Base-by-base conservation (phyloP, 129 eudicot genomes). In the Kitagawia praeruptora region DNA sequence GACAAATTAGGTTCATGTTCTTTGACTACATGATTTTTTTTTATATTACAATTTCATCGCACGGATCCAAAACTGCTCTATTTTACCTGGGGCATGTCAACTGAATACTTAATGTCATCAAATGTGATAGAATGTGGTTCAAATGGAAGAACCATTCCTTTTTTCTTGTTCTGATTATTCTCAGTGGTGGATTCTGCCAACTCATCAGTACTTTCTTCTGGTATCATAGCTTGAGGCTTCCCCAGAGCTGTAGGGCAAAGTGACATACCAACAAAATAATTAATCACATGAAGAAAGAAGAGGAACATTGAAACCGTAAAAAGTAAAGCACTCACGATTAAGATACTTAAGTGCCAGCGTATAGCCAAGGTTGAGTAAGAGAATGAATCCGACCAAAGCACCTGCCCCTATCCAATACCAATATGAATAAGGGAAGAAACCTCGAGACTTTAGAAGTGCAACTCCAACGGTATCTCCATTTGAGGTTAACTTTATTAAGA, bases 111-210 rank as follows among this genome's bases (percentile, higher is more conserved):
- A 76, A 94, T 77, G 28, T 92, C 81, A 76, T 92, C 88, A 75
- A 94, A 94, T 16, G 96, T 86, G 72, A 94, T 83, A 28, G 90
- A 89, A 81, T 88, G 93, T 73, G 97, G 91, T 77, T 86, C 93
- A 84, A 92, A 94, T 6, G 98, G 98, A 86, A 95, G 97, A 70
- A 92, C 77, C 97, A 95, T 90, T 83, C 98, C 98, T 81, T 67
- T 87, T 74, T 88, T 91, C 81, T 74, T 82, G 74, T 77, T 82
- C 31, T 75, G 77, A 79, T 69, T 77, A 6, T 67, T 82, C 75
- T 75, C 87, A 40, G 21, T 56, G 27, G 31, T 21, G 63, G 83
- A 78, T 81, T 85, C 88, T 53, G 16, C 4, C 5, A 40, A 45
- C 46, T 49, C 64, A 34, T 40, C 82, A 6, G 70, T 41, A 40